Conservation (phyloP, 2,329 filamentous ascomycete species). For the Beauveria caledonica region DNA sequence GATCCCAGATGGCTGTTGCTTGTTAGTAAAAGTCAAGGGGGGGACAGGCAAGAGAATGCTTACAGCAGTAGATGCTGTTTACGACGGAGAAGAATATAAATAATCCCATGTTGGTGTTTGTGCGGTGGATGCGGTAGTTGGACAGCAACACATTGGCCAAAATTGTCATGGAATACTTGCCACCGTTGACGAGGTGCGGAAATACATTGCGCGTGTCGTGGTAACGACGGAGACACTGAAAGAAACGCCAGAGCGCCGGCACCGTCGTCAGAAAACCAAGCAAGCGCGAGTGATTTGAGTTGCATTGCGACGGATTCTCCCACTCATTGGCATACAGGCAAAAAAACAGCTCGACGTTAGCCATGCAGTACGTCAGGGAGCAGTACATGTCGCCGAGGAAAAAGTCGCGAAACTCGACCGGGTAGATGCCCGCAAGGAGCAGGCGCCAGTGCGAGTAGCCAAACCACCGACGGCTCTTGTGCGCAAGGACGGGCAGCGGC, state of each 20-base stretch:
- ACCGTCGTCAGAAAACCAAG: conserved; percentile 79
- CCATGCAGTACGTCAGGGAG: conserved; percentile 82
- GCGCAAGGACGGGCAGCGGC: conserved; percentile 65
- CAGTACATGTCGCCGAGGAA: conserved; percentile 98
- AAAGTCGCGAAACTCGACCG: conserved; percentile 95
- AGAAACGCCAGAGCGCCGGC: conserved; percentile 80
- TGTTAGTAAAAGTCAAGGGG: conserved; percentile 2
- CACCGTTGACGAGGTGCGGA: conserved; percentile 85
- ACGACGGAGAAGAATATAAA: conserved; percentile 77
- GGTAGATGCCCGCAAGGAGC: conserved; percentile 75
- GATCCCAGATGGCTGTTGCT: conserved; percentile 70
- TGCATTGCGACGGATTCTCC: conserved; percentile 67
- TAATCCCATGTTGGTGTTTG: conserved; percentile 48
- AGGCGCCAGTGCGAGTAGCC: conserved; percentile 85
- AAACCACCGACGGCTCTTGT: conserved; percentile 76
- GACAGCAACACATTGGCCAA: conserved; percentile 70
- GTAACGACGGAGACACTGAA: conserved; percentile 89
- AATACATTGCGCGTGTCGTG: conserved; percentile 79
- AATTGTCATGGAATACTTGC: conserved; percentile 85
- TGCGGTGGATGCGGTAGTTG: conserved; percentile 68
- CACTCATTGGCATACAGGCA: conserved; percentile 81
- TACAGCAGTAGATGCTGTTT: conserved; percentile 75
- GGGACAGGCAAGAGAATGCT: conserved; percentile 23
- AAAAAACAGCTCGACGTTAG: conserved; percentile 88
- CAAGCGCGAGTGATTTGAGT: conserved; percentile 73